These are phyloP conservation scores for Podaxis pistillaris DNA, from an alignment of 768 basidiomycete genomes.

Conservation along the genomic window DNA sequence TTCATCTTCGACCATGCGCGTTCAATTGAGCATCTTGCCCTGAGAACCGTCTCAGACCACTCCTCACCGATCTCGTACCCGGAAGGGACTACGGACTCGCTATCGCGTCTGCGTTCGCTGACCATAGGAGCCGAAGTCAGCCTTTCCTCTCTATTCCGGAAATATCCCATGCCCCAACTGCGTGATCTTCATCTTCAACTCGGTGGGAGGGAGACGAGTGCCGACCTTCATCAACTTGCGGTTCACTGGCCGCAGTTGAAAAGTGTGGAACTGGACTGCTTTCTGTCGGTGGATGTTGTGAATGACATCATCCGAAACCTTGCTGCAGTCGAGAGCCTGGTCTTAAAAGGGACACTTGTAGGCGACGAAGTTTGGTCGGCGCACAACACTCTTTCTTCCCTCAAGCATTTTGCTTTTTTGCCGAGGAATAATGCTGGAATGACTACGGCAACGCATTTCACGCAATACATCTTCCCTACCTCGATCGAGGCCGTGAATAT, in stretches of 20 bases:
- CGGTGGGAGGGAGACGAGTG: background rate
- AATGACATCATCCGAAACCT: background rate
- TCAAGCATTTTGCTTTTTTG: background rate
- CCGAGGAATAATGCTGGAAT: background rate
- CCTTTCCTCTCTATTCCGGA: background rate
- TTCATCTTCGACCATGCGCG: background rate
- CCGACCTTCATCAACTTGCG: background rate
- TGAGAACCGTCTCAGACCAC: background rate
- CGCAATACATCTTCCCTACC: background rate
- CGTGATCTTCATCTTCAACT: background rate
- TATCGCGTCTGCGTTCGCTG: conserved; percentile 1
- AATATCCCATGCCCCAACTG: background rate
- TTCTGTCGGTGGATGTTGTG: background rate
- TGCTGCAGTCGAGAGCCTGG: background rate
- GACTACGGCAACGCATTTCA: background rate
- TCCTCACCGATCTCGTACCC: background rate
- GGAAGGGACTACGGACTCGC: background rate
- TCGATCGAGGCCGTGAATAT: background rate
- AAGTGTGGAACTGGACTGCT: background rate
- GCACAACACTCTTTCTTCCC: background rate
- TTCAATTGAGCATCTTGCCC: background rate
- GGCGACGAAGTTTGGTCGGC: background rate
- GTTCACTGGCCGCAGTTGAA: background rate
- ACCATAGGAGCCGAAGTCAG: background rate
- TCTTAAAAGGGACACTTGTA: background rate